Evolutionary conservation across 1,284 basidiomycete genomes (phyloP).

Genomic region (Cronartium ribicola): DNA sequence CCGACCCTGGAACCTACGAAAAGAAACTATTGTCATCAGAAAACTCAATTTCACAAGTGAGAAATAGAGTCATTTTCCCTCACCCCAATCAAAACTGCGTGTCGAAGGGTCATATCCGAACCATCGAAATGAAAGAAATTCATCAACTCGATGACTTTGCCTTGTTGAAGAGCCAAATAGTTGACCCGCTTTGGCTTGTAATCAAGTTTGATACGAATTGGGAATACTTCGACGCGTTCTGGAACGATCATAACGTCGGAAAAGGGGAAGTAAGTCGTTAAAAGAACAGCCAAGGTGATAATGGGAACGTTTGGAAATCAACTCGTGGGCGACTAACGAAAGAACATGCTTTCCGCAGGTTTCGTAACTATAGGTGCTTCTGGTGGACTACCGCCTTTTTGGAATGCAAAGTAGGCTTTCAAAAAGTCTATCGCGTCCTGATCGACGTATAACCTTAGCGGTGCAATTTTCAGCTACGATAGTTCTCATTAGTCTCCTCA

Average conservation of each 20-base stretch:
- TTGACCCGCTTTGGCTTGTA: slow-evolving; percentile 98
- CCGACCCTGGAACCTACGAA: slow-evolving; percentile 71
- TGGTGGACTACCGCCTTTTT: slow-evolving; percentile 58
- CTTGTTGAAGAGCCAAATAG: slow-evolving; percentile 83
- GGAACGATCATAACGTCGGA: slow-evolving; percentile 7
- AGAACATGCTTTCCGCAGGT: slow-evolving; percentile 18
- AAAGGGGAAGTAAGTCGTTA: background rate
- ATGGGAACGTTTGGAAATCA: background rate
- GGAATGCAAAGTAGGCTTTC: slow-evolving; percentile 91
- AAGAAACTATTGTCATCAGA: background rate
- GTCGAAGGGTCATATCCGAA: slow-evolving; percentile 92
- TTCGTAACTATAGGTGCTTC: slow-evolving; percentile 47
- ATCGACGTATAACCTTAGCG: slow-evolving; percentile 87
- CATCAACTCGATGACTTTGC: slow-evolving; percentile 93
- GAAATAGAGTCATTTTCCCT: background rate
- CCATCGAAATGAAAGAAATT: slow-evolving; percentile 99
- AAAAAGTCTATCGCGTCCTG: slow-evolving; percentile 97
- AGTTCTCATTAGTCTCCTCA: background rate
- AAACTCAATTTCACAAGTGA: background rate
- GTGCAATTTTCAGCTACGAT: slow-evolving; percentile 67
- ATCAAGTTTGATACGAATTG: slow-evolving; percentile 72
- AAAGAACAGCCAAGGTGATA: background rate
- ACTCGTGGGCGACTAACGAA: slow-evolving; percentile 18
- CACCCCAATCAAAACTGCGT: slow-evolving; percentile 76
- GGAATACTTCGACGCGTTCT: slow-evolving; percentile 86